These are phyloP conservation scores for Rhodotorula sp. DNA, from an alignment of 1,284 basidiomycete genomes.

Conservation along the genomic window DNA sequence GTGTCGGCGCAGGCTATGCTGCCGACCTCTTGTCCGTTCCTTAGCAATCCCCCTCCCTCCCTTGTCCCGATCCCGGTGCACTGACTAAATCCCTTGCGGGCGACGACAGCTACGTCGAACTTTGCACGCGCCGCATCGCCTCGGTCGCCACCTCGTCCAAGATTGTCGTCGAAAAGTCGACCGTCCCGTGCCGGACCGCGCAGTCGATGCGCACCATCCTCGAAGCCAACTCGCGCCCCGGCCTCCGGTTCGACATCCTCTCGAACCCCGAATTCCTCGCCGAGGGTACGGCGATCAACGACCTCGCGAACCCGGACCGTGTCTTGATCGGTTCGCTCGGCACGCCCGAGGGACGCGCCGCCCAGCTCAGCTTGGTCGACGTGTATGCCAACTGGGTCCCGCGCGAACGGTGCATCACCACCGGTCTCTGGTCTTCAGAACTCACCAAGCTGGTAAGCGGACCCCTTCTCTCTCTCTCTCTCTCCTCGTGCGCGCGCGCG, in stretches of 20 bases:
- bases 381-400: constrained; percentile 97
- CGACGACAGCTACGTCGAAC: constrained; percentile 78
- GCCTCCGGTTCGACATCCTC: constrained; percentile 92
- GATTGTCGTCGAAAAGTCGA: constrained; percentile 99
- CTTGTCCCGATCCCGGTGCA: neutral
- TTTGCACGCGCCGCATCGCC: constrained; percentile 93
- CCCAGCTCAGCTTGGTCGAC: constrained; percentile 69
- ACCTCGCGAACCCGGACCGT: constrained; percentile 85
- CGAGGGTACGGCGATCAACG: constrained; percentile 91
- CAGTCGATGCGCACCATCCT: constrained; percentile 99
- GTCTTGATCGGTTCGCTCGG: constrained; percentile 96
- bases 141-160: constrained; percentile 84
- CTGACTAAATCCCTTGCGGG: neutral
- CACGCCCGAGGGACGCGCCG: constrained; percentile 75
- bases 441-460: constrained; percentile 75
- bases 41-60: too few relatives aligned
- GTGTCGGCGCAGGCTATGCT: constrained; percentile 94
- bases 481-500: neutral
- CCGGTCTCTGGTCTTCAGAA: constrained; percentile 98
- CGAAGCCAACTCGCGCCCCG: constrained; percentile 91
- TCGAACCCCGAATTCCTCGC: constrained; percentile 99
- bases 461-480: too few relatives aligned
- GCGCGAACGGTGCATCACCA: constrained; percentile 77
- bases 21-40: constrained; percentile 88
- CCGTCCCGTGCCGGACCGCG: constrained; percentile 95